phyloP scores from a whole-genome alignment of 1,139 yeast species.

The Nematodospora anomalae region DNA sequence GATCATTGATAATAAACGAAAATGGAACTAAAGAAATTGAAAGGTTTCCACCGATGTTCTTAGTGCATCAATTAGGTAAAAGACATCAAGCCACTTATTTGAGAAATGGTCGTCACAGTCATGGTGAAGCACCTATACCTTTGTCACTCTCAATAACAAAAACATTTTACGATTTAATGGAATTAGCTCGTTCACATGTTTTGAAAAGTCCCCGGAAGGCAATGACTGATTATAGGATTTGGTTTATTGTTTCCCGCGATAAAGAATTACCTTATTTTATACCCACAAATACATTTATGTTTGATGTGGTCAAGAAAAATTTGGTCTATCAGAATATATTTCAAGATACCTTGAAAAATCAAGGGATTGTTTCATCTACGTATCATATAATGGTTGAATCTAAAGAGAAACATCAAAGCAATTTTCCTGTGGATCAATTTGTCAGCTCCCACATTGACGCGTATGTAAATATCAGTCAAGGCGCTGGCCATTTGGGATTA shows the following conservation, averaged over 20 bases:
- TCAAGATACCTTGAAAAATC: conserved; percentile 28
- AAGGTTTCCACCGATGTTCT: conserved; percentile 50
- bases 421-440: conserved; percentile 29
- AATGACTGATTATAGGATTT: conserved; percentile 29
- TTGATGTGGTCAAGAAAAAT: conserved; percentile 31
- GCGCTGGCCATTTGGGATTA: conserved; percentile 57
- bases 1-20: conserved; percentile 43
- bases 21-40: conserved; percentile 49
- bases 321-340: conserved; percentile 30
- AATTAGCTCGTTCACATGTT: conserved; percentile 22
- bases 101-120: conserved; percentile 13
- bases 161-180: conserved; percentile 36
- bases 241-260: conserved; percentile 37
- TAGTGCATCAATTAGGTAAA: conserved; percentile 50
- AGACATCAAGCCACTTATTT: conserved; percentile 16
- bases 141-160: conserved; percentile 30
- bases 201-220: conserved; percentile 21
- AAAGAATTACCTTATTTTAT: conserved; percentile 26
- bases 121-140: conserved; percentile 16
- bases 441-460: conserved; percentile 12
- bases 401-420: conserved; percentile 21
- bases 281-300: conserved; percentile 28
- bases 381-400: conserved; percentile 39
- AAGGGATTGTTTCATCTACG: conserved; percentile 28
- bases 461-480: conserved; percentile 6